Base-by-base conservation (phyloP, 768 basidiomycete genomes). In the Lentinula boryana region DNA sequence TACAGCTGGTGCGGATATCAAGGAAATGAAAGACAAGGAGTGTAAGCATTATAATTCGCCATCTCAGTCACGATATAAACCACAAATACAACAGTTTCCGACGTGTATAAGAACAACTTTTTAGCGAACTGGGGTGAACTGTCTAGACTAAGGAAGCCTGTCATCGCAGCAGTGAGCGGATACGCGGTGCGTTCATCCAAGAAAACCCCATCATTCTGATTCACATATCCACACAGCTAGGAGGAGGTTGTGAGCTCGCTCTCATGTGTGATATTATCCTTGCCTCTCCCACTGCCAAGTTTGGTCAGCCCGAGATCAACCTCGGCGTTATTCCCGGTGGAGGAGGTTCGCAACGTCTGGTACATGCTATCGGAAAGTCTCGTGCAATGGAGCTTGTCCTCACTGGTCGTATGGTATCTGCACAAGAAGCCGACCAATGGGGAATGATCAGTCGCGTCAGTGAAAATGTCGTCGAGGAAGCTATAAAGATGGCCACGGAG, bases 11-110 rank as follows among this genome's bases (percentile, higher is more conserved):
- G 96, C 96, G 21, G 96, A 99, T 74, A 98, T 99, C 75, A 98
- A 97, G 77, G 95, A 98, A 75, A 98, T 98, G 96, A 95, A 94
- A 74, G 92, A 95, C 76, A 95, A 95, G 75, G 77, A 86, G 62
- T 97, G 93, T 94, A 68, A 69, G 84, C 74, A 31, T 51, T 9
- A 60, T 27, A 27, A 23, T 60, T 52, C 23, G 61, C 49, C 60
- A 5, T 32, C 32, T 33, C 10, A 59, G 5, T 31, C 21, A 23
- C 18, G 10, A 21, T 60, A 54, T 44, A 44, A 43, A 46, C n/a
- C 21, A 9, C 31, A 8, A 62, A 23, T 23, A 43, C 44, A 35
- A 27, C 68, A 94, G 93, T 87, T 69, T 78, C 89, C n/a, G 91
- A 95, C 61, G 93, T 87, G 1, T 98, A 93, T 80, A 84, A 85